Percentiles rank a stretch among this genome's conserved stretches.
phyloP scores from a whole-genome alignment of 306 rosid genomes.

The Ceratonia siliqua region DNA sequence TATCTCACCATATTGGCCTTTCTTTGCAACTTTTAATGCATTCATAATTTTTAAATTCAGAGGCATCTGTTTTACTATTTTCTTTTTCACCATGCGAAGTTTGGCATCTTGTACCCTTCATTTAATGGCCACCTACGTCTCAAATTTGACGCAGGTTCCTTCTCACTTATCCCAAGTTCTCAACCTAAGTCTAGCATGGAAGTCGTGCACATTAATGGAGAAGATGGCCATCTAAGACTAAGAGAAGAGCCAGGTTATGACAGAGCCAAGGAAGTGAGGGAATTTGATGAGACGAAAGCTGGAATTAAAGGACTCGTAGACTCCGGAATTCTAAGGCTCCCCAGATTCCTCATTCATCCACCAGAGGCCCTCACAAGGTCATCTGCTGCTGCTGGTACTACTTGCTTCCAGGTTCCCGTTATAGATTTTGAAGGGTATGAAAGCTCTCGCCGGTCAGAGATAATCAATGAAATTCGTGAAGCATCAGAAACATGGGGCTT shows the following conservation, averaged over 20 bases:
- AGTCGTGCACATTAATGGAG: background rate
- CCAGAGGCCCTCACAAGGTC: constrained; percentile 27
- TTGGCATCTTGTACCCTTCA: constrained; percentile 43
- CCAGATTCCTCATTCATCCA: constrained; percentile 63
- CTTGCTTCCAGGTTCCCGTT: constrained; percentile 51
- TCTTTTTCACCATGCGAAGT: constrained; percentile 24
- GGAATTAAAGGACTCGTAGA: constrained; percentile 81
- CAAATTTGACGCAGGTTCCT: constrained; percentile 18
- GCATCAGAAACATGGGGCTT: constrained; percentile 77
- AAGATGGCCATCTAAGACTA: background rate
- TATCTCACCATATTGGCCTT: constrained; percentile 44
- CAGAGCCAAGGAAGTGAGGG: constrained; percentile 63
- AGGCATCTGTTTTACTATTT: constrained; percentile 30
- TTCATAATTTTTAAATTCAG: constrained; percentile 17
- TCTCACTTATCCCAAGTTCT: constrained; percentile 3
- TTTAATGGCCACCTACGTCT: constrained; percentile 34
- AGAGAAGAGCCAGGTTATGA: constrained; percentile 35
- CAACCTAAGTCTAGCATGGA: constrained; percentile 33
- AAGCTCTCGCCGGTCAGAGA: constrained; percentile 30
- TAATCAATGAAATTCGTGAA: constrained; percentile 46
- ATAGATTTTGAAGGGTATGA: constrained; percentile 56
- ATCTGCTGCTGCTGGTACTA: background rate
- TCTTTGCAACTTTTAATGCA: constrained; percentile 23
- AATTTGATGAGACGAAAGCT: constrained; percentile 69
- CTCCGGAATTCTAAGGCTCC: constrained; percentile 61